Evolutionary conservation across 257 asterid genomes (phyloP), one percentile per base, ranked within the genome.

Genomic region (Jaltomata sinuosa): DNA sequence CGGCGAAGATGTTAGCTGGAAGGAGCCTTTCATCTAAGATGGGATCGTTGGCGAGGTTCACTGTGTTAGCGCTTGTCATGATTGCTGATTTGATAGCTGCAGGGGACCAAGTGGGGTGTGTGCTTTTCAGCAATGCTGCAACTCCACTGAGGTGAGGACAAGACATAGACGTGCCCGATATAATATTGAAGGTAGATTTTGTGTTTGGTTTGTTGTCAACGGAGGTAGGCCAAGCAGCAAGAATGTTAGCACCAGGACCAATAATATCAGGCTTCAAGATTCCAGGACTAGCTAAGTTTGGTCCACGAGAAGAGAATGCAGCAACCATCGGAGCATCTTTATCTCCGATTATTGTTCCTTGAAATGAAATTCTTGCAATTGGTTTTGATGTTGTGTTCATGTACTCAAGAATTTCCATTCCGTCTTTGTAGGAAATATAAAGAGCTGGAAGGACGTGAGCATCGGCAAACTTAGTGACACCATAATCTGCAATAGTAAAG

Each of bases 41-140:
- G 8, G 83, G 87, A 1, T 69, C 34, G 0, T 72, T 32, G 2
- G 55, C 89, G 3, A 85, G 86, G 83, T 90, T 92, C 1, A 88
- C n/a, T 0, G 14, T 54, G 10, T 91, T 83, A 8, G 97, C 95
- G 0, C 93, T 89, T 16, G 94, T 90, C 92, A 93, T 91, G 27
- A 92, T 89, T 12, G 93, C 93, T 0, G 94, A 92, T 71, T 92
- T 91, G 16, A 89, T 89, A 29, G 91, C 91, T 4, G 93, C 91
- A 0, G 91, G 91, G 31, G 78, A 68, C 78, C 78, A 68, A 34
- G 29, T 68, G 4, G 78, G 50, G 50, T 68, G 78, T 0, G 8
- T 11, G 59, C 61, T 76, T 76, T 76, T 76, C 34, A 76, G 15
- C 40, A 76, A 76, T 3, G 81, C 81, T 0, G 61, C 81, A 14